These are phyloP conservation scores for Lentinula aciculospora DNA, from an alignment of 768 basidiomycete genomes.

Conservation along the genomic window DNA sequence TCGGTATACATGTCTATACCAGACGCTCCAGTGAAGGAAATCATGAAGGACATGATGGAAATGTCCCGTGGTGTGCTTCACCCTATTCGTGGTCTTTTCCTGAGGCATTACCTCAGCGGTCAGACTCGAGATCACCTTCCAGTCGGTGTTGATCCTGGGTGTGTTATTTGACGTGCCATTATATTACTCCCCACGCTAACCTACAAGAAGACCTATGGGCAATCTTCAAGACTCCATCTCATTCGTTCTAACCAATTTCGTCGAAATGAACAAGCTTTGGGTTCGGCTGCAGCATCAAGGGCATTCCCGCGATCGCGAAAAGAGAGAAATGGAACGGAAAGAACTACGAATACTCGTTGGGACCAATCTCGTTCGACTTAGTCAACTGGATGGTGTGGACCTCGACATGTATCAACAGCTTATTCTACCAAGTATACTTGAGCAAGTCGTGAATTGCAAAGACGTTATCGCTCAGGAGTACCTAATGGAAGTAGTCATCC, in stretches of 20 bases:
- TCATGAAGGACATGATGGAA: conserved; percentile 99
- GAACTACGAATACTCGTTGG: conserved; percentile 96
- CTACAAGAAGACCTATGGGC: conserved; percentile 62
- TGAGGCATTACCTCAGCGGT: conserved; percentile 94
- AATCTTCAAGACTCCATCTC: conserved; percentile 93
- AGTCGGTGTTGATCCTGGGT: conserved; percentile 81
- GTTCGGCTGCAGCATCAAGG: conserved; percentile 97
- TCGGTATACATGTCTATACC: conserved; percentile 99
- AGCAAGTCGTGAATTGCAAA: conserved; percentile 98
- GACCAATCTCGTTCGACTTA: conserved; percentile 93
- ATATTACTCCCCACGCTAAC: conserved; percentile 4
- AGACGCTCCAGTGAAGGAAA: conserved; percentile 96
- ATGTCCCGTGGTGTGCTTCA: conserved; percentile 98
- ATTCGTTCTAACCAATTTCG: conserved; percentile 96
- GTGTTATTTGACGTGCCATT: conserved; percentile 17
- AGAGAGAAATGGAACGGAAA: conserved; percentile 92
- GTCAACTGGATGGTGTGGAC: conserved; percentile 95
- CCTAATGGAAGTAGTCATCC: conserved; percentile 99
- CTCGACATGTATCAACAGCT: conserved; percentile 80
- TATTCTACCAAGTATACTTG: conserved; percentile 89
- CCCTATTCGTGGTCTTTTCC: conserved; percentile 93
- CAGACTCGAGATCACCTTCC: conserved; percentile 97
- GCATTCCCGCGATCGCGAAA: conserved; percentile 94
- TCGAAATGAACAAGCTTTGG: conserved; percentile 99
- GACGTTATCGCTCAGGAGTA: conserved; percentile 99